Base-by-base conservation (phyloP, 208 protist species). In the Acanthamoeba sp. region DNA sequence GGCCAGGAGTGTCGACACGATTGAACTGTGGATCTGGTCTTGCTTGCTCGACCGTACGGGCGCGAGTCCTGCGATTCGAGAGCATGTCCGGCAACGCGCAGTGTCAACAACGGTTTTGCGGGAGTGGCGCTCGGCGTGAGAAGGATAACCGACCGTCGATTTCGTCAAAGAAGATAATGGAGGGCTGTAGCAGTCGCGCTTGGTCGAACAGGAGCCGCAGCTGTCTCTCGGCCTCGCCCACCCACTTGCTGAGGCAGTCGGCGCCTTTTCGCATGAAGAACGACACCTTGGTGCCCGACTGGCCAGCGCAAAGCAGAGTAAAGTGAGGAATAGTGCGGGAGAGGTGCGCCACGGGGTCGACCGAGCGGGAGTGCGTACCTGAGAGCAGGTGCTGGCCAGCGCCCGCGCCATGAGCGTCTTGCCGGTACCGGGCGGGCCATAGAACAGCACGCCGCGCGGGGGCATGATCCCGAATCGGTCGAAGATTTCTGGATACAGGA, bases 101-200 rank as follows among this genome's bases (percentile, higher is more conserved):
- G n/a, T n/a, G n/a, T n/a, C n/a, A n/a, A n/a, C n/a, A n/a, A n/a
- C n/a, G n/a, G n/a, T n/a, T n/a, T n/a, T n/a, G n/a, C n/a, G n/a
- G n/a, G n/a, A 24, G 50, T 55, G 18, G 50, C 50, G 0, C 18
- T 24, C 18, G 14, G 0, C 0, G 18, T 14, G 50, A 24, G 1
- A 55, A 24, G 24, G 16, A 20, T 2, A 20, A 55, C 50, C 18
- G 59, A 87, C 95, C 87, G 57, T 98, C 97, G 55, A 98, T 97
- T 95, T 99, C 98, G 93, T 99, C 98, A 96, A 99, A 99, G 94
- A 99, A 98, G 10, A 99, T 98, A 57, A 99, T 98, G n/a, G 97
- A 95, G 18, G 98, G 98, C 88, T 97, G 96, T 45, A 96, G 20
- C n/a, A 87, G 32, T 14, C 96, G 85, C 0, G 98, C 97, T 48